Conservation (phyloP, 2,329 filamentous ascomycete genomes). For the Ascochyta rabiei region DNA sequence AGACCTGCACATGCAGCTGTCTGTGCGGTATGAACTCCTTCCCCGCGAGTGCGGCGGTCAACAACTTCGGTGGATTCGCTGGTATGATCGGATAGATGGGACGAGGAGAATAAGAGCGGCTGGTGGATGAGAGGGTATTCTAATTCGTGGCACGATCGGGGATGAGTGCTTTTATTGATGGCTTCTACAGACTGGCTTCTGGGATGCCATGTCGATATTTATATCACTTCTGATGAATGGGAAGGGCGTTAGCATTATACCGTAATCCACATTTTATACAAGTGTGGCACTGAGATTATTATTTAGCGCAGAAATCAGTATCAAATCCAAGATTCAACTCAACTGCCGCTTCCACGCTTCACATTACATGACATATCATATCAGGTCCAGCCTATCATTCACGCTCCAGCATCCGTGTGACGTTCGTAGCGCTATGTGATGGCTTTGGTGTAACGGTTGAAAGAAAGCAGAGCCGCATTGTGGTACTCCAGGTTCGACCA, state of each 20-base stretch:
- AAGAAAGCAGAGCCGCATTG: no score
- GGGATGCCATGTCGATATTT: constrained; percentile 35
- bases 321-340: constrained; percentile 35
- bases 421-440: no score
- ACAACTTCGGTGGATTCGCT: constrained; percentile 47
- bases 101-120: background rate
- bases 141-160: constrained; percentile 2
- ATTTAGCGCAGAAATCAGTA: constrained; percentile 33
- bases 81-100: constrained; percentile 37
- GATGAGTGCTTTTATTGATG: background rate
- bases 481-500: no score
- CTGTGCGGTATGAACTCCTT: constrained; percentile 47
- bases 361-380: background rate
- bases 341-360: background rate
- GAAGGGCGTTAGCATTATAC: constrained; percentile 45
- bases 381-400: no score
- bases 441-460: no score
- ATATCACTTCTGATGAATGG: constrained; percentile 23
- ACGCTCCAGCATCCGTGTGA: no score
- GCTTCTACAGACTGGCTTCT: constrained; percentile 15
- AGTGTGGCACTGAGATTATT: constrained; percentile 17
- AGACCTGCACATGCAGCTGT: constrained; percentile 46
- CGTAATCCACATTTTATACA: constrained; percentile 33
- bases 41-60: constrained; percentile 41
- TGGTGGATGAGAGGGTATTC: background rate